These are phyloP conservation scores for Incumbomyces delicatus DNA, from an alignment of 2,329 filamentous ascomycete genomes.

Conservation along the genomic window DNA sequence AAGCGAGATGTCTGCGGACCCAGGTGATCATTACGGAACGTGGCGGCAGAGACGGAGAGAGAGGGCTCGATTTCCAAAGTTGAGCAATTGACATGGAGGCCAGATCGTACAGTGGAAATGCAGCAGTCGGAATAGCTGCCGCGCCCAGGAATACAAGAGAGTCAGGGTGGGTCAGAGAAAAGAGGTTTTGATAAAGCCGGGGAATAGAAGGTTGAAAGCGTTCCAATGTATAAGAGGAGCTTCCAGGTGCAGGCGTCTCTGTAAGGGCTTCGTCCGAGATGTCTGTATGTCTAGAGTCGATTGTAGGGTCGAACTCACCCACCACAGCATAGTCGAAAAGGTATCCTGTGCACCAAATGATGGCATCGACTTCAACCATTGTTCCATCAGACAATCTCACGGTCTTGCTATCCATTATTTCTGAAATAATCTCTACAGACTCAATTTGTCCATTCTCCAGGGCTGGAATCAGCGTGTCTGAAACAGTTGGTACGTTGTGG, in stretches of 20 bases:
- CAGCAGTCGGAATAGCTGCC: too few species aligned
- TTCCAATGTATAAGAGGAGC: too few species aligned
- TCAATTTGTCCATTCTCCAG: constrained; percentile 22
- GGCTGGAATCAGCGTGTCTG: constrained; percentile 23
- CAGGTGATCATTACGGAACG: constrained; percentile 21
- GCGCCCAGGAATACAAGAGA: neutral
- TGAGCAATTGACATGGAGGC: too few species aligned
- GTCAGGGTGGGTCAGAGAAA: too few species aligned
- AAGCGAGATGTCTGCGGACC: constrained; percentile 12
- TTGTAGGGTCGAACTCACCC: constrained; percentile 20
- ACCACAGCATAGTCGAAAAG: constrained; percentile 21
- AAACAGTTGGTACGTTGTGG: constrained; percentile 23
- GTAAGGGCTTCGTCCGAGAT: too few species aligned
- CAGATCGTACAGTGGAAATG: too few species aligned
- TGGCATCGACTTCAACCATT: constrained; percentile 25
- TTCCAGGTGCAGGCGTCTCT: too few species aligned
- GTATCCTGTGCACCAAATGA: constrained; percentile 30
- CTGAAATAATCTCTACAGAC: constrained; percentile 8
- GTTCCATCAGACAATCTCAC: constrained; percentile 25
- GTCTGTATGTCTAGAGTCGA: constrained; percentile 4
- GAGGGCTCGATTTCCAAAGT: constrained; percentile 22
- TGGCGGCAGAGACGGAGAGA: constrained; percentile 16
- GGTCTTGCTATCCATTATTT: constrained; percentile 18
- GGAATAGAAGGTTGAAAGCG: too few species aligned
- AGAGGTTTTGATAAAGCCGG: too few species aligned